Evolutionary conservation across 148 eudicot genomes (phyloP).

Genomic region (Dysphania ambrosioides): DNA sequence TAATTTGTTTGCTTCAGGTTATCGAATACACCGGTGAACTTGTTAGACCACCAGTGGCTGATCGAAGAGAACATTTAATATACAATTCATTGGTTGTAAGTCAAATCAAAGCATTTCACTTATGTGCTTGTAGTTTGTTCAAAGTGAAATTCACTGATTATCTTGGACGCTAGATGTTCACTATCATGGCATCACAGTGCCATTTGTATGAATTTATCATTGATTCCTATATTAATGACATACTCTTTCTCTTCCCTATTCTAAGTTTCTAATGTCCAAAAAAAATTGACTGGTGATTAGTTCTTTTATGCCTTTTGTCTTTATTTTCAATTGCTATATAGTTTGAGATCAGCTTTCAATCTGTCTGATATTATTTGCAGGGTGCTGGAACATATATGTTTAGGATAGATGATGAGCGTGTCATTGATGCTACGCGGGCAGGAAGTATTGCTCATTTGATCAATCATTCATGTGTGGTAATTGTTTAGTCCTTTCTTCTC

Average conservation of each 20-base stretch:
- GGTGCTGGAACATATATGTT: constrained; percentile 99
- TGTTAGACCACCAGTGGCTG: constrained; percentile 87
- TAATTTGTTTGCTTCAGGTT: constrained; percentile 42
- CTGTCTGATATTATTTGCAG: constrained; percentile 39
- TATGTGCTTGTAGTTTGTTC: neutral
- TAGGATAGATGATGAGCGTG: constrained; percentile 88
- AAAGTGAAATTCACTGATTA: neutral
- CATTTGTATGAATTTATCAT: too few relatives aligned
- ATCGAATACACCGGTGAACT: constrained; percentile 94
- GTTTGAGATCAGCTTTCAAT: constrained; percentile 3
- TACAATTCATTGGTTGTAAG: constrained; percentile 95
- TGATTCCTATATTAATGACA: neutral
- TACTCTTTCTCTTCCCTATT: neutral
- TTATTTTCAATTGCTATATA: neutral
- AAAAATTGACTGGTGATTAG: neutral
- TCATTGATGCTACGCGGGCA: constrained; percentile 92
- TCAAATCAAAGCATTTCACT: neutral
- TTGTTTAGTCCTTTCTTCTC: constrained; percentile 17
- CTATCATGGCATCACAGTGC: neutral
- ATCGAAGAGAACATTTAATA: constrained; percentile 81
- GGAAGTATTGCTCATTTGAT: constrained; percentile 99
- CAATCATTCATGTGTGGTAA: constrained; percentile 95
- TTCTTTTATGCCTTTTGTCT: constrained; percentile 7
- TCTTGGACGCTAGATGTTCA: neutral
- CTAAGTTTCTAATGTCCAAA: neutral